Evolutionary conservation across 805 yeast species (phyloP), one percentile per base, ranked within the genome.

Genomic region (Candida awuae): DNA sequence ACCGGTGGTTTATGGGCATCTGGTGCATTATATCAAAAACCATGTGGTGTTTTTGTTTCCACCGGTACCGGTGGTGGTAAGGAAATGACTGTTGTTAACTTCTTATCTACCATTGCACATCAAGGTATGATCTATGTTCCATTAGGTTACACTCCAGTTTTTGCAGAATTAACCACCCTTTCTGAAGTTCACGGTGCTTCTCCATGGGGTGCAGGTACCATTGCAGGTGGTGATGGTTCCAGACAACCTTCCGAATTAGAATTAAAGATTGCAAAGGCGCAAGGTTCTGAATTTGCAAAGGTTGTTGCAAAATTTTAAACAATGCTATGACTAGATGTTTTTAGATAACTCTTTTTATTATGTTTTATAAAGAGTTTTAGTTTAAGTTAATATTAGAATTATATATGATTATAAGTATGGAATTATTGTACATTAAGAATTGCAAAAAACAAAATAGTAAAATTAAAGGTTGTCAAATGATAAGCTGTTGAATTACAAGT

Each of bases 11-110:
- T 81, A 51, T 85, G 95, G 94, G 85, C 81, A 34, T 37, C 56
- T 15, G 90, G 92, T 55, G 74, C 77, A 21, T 66, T 83, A 46
- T 66, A 71, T 58, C 88, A 87, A 50, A 84, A 84, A 65, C 76
- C 75, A 44, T 85, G 76, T 28, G 86, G 83, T 53, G 54, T 79
- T 51, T 85, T 85, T 56, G 76, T 74, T 41, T 72, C 84, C 38
- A 79, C 87, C 29, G 85, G 87, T 54, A 67, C 85, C 39, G 88
- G 90, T 53, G 92, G 94, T 54, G 94, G 94, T 56, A 86, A 80
- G 61, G 95, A 85, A 65, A 58, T 69, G 34, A 81, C 94, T 16
- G 65, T 74, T 46, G 68, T 77, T 48, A 80, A 75, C 66, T 57
- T 80, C 17, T 55, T 85, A 49, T 75, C 88, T 12, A 66, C 68